Conservation (phyloP, 306 rosid genomes). For the Vigna hirtella region DNA sequence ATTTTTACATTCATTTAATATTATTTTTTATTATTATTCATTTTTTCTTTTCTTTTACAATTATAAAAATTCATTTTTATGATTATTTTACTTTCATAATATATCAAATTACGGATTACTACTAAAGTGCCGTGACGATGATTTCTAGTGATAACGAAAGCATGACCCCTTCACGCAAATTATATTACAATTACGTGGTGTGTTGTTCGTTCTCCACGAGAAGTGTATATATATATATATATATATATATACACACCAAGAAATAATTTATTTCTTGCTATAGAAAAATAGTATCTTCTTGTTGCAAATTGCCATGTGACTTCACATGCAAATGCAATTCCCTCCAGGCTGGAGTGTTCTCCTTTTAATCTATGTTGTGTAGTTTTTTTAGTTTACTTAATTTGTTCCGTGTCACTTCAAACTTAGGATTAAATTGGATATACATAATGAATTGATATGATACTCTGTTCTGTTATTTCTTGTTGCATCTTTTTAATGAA, state of each 20-base stretch:
- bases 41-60: too few relatives aligned
- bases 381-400: not conserved
- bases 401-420: not conserved
- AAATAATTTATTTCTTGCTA: not conserved
- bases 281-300: not conserved
- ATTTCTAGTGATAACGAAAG: constrained; percentile 38
- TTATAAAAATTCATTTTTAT: too few relatives aligned
- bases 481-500: not conserved
- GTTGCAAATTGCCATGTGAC: constrained; percentile 30
- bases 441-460: not conserved
- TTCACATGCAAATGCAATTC: constrained; percentile 1
- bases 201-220: constrained; percentile 28
- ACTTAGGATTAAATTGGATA: constrained; percentile 1
- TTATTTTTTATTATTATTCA: too few relatives aligned
- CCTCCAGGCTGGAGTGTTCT: not conserved
- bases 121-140: constrained; percentile 23
- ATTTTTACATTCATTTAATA: too few relatives aligned
- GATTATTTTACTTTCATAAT: too few relatives aligned
- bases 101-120: constrained; percentile 12
- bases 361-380: not conserved
- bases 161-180: constrained; percentile 36
- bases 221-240: not conserved
- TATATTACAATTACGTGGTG: constrained; percentile 2
- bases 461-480: not conserved
- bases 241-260: not conserved